Evolutionary conservation across 345 rosid genomes (phyloP), one percentile per base, ranked within the genome.

Genomic region (Euphorbia pulcherrima): DNA sequence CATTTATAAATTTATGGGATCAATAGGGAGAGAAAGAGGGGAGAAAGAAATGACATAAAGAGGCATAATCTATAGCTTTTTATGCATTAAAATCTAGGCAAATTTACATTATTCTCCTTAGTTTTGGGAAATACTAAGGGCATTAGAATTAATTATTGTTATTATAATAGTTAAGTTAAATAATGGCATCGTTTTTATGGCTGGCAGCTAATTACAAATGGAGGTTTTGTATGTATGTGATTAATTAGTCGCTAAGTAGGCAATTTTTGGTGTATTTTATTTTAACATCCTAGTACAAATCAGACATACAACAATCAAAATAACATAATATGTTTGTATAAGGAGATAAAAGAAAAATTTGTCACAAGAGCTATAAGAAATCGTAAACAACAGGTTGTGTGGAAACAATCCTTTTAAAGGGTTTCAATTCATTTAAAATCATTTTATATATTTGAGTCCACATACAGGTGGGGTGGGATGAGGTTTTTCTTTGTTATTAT

Each of bases 11-110:
- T 52, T 52, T 60, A n/a, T n/a, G n/a, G n/a, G n/a, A n/a, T n/a
- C n/a, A n/a, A n/a, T n/a, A n/a, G n/a, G n/a, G 14, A 9, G 23
- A 29, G 18, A 11, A 30, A 39, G 71, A 20, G 21, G 35, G 28
- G 28, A 14, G 10, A 37, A 69, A n/a, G n/a, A 77, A 70, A 72
- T 51, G 78, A 77, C 73, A 64, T 70, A 52, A 47, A 3, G 48
- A 61, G 60, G 75, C 61, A 76, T 69, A 66, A 47, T 3, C 17
- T n/a, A 30, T 27, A 18, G 37, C 8, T 27, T 41, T 12, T 64
- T 57, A 56, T 47, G n/a, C 68, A 67, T 46, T 26, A 56, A 74
- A 53, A 64, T 68, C 70, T 60, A 17, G 7, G n/a, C 10, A 26
- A 14, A 18, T 33, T 33, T 33, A 33, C 37, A 33, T 2, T 33